A percentile compares a stretch with the other conserved stretches of the same genome.
phyloP scores from a whole-genome alignment of 352 stramenopile genomes.

The Pythium sp. region DNA sequence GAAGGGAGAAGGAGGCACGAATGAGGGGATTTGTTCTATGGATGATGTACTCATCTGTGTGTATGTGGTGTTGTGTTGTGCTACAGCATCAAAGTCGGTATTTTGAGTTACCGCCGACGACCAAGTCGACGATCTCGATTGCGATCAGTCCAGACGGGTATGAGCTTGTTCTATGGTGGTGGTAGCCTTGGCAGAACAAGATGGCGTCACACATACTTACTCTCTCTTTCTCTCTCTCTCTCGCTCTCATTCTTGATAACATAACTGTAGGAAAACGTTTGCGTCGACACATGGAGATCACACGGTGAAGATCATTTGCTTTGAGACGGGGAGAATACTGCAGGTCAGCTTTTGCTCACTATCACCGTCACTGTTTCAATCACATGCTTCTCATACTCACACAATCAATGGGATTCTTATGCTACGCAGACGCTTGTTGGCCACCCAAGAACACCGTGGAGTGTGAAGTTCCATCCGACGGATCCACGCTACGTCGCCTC shows the following conservation, averaged over 20 bases:
- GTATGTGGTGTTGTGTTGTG: background rate
- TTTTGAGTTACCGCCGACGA: slow-evolving; percentile 82
- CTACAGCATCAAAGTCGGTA: slow-evolving; percentile 81
- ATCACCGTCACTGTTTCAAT: background rate
- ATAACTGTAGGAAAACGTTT: slow-evolving; percentile 79
- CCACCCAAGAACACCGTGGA: slow-evolving; percentile 92
- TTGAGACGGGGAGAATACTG: slow-evolving; percentile 79
- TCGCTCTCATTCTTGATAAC: background rate
- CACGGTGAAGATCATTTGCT: slow-evolving; percentile 97
- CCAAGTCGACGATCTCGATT: slow-evolving; percentile 88
- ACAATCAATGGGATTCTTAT: background rate
- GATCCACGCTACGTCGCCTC: slow-evolving; percentile 93
- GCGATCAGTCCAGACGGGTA: slow-evolving; percentile 85
- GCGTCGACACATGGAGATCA: slow-evolving; percentile 98
- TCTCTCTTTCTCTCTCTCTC: background rate
- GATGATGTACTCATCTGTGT: background rate
- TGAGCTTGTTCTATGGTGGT: background rate
- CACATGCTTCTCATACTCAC: background rate
- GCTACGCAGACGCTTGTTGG: slow-evolving; percentile 72
- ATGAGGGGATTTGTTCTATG: slow-evolving; percentile 1
- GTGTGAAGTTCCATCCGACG: slow-evolving; percentile 97
- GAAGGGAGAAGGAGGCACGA: background rate
- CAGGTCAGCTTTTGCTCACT: slow-evolving; percentile 44
- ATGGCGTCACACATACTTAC: background rate
- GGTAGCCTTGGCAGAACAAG: background rate